Evolutionary conservation across 768 basidiomycete genomes (phyloP).

Genomic region (Mrakia blollopis): DNA sequence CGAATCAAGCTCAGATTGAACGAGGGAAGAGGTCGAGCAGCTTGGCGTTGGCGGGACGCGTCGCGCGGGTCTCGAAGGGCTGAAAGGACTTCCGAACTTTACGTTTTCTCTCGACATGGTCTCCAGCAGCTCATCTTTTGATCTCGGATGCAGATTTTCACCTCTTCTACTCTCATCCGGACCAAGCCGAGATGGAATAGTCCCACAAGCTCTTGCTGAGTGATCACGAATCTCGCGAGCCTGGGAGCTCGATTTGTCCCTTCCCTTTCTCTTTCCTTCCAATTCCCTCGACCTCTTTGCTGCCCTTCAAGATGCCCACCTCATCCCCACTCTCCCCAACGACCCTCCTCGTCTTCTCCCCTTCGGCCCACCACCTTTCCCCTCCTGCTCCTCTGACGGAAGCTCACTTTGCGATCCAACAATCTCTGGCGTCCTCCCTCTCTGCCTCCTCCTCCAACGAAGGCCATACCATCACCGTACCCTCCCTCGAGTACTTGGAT

Average conservation of each 20-base stretch:
- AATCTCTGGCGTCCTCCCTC: slow-evolving; percentile 6
- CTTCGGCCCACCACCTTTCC: slow-evolving; percentile 17
- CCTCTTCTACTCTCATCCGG: background rate
- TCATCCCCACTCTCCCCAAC: background rate
- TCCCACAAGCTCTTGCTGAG: background rate
- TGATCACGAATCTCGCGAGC: background rate
- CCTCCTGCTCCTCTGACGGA: slow-evolving; percentile 11
- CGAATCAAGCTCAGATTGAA: too few species aligned
- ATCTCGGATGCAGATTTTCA: too few species aligned
- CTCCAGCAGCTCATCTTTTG: too few species aligned
- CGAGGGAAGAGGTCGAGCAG: too few species aligned
- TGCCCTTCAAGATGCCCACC: background rate
- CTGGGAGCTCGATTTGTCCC: background rate
- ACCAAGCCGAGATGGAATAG: background rate
- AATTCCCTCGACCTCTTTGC: background rate
- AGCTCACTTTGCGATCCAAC: slow-evolving; percentile 12
- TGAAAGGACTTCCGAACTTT: too few species aligned
- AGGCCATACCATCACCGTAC: background rate
- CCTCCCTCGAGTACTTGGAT: background rate
- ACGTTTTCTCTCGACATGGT: too few species aligned
- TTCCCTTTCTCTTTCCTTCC: background rate
- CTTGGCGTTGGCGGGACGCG: too few species aligned
- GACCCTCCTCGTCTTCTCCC: slow-evolving; percentile 18
- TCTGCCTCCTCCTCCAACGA: slow-evolving; percentile 1
- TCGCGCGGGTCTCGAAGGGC: too few species aligned